Percentiles rank a stretch among this genome's conserved stretches.
Conservation (phyloP, 257 asterid genomes). For the Solanum paucissectum region DNA sequence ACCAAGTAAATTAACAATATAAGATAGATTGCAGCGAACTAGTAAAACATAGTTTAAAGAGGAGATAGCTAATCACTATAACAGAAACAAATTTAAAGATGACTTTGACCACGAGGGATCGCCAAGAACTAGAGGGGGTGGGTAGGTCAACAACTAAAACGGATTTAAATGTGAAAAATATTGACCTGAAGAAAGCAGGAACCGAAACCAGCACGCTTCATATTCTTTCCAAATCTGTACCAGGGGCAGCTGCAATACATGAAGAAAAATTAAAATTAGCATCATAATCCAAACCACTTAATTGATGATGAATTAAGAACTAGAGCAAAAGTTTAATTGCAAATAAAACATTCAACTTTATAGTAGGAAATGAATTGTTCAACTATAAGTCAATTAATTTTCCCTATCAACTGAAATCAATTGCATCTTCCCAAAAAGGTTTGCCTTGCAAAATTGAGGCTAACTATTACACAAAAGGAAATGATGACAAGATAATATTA, state of each 20-base stretch:
- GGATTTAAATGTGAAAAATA: not conserved
- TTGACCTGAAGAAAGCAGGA: constrained; percentile 85
- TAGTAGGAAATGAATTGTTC: not conserved
- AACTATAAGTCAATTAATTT: not conserved
- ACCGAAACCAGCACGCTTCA: constrained; percentile 90
- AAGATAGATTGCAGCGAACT: not conserved
- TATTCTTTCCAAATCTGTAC: constrained; percentile 92
- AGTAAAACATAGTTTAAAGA: not conserved
- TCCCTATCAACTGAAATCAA: not conserved
- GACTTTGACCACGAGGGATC: not conserved
- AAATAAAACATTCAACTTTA: not conserved
- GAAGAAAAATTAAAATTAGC: not conserved
- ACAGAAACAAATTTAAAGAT: not conserved
- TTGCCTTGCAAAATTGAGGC: not conserved
- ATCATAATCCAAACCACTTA: not conserved
- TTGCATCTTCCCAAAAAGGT: not conserved
- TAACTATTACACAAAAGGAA: not conserved
- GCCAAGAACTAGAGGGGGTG: not conserved
- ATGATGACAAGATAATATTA: not conserved
- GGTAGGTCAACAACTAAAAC: not conserved
- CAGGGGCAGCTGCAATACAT: constrained; percentile 81
- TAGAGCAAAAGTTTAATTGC: not conserved
- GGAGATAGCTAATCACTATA: not conserved
- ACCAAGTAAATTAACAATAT: not conserved
- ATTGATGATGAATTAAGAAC: not conserved